A percentile compares a stretch with the other conserved stretches of the same genome.
phyloP scores from a whole-genome alignment of 345 rosid genomes.

The Boechera divaricarpa region DNA sequence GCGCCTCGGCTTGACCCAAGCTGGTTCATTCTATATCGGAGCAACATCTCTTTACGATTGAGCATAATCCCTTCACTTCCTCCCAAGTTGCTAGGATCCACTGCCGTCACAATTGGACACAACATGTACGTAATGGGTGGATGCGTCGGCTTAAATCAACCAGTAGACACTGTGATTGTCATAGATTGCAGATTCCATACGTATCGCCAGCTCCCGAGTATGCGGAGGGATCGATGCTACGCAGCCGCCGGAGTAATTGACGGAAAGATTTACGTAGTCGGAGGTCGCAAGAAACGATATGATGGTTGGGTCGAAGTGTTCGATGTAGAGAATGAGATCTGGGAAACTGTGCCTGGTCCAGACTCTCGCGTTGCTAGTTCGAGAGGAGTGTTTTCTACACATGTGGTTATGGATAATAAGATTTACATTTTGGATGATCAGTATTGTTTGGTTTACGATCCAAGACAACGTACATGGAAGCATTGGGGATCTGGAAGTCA shows the following conservation, averaged over 20 bases:
- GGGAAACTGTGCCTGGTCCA: neutral
- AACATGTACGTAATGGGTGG: conserved; percentile 17
- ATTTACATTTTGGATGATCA: neutral
- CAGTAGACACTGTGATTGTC: neutral
- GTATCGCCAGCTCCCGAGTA: neutral
- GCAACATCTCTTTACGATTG: neutral
- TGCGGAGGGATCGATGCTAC: neutral
- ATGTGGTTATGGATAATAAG: neutral
- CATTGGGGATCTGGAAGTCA: neutral
- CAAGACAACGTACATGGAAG: too few species aligned
- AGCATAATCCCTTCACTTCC: neutral
- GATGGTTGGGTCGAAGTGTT: neutral
- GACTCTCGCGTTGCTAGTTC: neutral
- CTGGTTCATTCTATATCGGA: neutral
- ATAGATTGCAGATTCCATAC: neutral
- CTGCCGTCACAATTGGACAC: conserved; percentile 12
- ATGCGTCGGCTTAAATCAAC: rapidly evolving
- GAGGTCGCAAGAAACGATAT: neutral
- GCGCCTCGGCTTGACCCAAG: neutral
- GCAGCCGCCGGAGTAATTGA: conserved; percentile 10
- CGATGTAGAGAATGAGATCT: neutral
- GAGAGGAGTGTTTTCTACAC: rapidly evolving
- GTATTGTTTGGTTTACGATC: neutral
- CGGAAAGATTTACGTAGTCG: conserved; percentile 22
- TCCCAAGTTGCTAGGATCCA: neutral